Evolutionary conservation across 169 alveolate species (phyloP).

Genomic region (Toxoplasma gondii): DNA sequence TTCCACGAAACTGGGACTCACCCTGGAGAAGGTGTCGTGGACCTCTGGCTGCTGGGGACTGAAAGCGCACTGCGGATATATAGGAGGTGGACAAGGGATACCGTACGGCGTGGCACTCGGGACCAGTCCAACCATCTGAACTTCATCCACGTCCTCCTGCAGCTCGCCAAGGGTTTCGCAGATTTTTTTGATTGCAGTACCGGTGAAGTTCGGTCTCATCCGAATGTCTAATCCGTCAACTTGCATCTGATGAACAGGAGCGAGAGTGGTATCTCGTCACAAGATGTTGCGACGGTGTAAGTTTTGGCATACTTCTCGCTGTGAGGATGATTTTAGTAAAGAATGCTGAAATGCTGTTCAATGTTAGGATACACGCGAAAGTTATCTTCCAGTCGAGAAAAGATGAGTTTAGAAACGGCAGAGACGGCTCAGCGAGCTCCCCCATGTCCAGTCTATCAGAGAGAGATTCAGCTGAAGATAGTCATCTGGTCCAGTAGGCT

Average conservation of each 20-base stretch:
- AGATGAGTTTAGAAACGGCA: too few relatives aligned
- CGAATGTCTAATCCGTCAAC: conserved; percentile 25
- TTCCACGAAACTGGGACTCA: not conserved
- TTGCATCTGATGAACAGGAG: not conserved
- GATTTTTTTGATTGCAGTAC: conserved; percentile 10
- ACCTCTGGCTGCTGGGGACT: not conserved
- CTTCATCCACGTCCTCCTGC: not conserved
- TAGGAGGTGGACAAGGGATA: not conserved
- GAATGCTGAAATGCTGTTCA: too few relatives aligned
- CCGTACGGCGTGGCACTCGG: not conserved
- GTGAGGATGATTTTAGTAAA: too few relatives aligned
- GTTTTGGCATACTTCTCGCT: too few relatives aligned
- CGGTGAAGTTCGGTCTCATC: conserved; percentile 40
- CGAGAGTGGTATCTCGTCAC: not conserved
- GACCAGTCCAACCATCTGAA: not conserved
- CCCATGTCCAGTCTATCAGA: too few relatives aligned
- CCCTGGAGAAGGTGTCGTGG: conserved; percentile 22
- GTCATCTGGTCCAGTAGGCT: not conserved
- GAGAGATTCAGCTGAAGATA: too few relatives aligned
- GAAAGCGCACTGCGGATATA: conserved; percentile 18
- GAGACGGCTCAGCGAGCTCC: too few relatives aligned
- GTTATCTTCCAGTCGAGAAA: too few relatives aligned
- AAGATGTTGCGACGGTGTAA: too few relatives aligned
- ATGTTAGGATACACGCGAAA: too few relatives aligned
- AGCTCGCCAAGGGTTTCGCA: not conserved